Conservation (phyloP, 805 yeast genomes). For the Candida dendrica region DNA sequence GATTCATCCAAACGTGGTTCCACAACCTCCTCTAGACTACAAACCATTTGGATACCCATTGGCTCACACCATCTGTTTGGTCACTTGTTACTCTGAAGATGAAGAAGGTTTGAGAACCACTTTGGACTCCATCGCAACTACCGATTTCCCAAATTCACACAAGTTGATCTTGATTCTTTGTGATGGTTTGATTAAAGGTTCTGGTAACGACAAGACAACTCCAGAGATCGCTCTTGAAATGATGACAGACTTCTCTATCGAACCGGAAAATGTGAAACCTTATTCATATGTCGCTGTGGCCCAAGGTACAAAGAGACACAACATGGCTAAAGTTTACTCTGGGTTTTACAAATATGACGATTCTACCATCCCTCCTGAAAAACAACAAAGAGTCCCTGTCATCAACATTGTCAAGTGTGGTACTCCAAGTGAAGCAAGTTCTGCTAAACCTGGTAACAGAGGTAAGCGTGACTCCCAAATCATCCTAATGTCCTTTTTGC, state of each 20-base stretch:
- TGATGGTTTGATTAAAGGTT: slow-evolving; percentile 92
- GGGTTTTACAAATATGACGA: slow-evolving; percentile 89
- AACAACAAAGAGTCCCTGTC: slow-evolving; percentile 82
- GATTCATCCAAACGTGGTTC: slow-evolving; percentile 71
- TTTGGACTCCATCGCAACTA: slow-evolving; percentile 86
- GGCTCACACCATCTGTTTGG: slow-evolving; percentile 64
- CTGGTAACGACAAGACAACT: slow-evolving; percentile 81
- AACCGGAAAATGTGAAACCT: slow-evolving; percentile 70
- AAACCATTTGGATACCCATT: slow-evolving; percentile 84
- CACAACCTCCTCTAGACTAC: slow-evolving; percentile 85
- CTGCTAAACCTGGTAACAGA: slow-evolving; percentile 84
- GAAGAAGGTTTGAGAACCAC: slow-evolving; percentile 81
- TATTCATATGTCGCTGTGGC: slow-evolving; percentile 94
- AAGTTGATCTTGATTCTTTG: slow-evolving; percentile 79
- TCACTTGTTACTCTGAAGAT: slow-evolving; percentile 94
- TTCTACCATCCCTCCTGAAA: slow-evolving; percentile 63
- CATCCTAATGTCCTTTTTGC: slow-evolving; percentile 83
- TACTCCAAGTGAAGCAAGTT: slow-evolving; percentile 66
- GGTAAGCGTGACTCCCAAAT: slow-evolving; percentile 95
- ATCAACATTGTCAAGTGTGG: slow-evolving; percentile 82
- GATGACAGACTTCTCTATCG: slow-evolving; percentile 74
- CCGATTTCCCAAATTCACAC: slow-evolving; percentile 93
- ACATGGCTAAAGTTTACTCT: slow-evolving; percentile 94
- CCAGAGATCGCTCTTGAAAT: slow-evolving; percentile 84
- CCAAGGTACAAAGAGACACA: slow-evolving; percentile 88